phyloP scores from a whole-genome alignment of 2,329 filamentous ascomycete genomes.

The Pestalotiopsis sp. region DNA sequence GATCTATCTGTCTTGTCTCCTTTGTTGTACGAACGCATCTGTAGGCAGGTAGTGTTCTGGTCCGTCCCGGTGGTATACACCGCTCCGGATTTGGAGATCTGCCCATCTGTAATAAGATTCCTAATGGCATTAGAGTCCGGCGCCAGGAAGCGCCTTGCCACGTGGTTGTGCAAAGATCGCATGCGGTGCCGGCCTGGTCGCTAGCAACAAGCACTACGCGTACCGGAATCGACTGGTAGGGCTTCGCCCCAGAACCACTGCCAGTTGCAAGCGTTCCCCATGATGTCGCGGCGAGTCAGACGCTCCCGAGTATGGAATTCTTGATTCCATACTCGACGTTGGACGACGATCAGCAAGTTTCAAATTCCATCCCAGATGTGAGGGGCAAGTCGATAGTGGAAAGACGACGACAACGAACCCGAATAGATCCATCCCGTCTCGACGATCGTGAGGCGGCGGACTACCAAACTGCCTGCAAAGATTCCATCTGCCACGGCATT shows the following conservation, averaged over 20 bases:
- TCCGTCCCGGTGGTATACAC: not conserved
- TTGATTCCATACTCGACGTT: not conserved
- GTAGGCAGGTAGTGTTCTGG: not conserved
- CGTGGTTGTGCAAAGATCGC: not conserved
- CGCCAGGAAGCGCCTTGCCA: not conserved
- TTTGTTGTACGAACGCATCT: not conserved
- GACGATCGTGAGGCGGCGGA: not conserved
- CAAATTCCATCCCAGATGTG: not conserved
- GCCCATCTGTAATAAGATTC: not conserved
- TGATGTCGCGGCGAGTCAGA: not conserved
- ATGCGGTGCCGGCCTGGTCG: not conserved
- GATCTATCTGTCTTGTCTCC: not conserved
- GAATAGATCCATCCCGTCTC: not conserved
- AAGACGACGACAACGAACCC: not conserved
- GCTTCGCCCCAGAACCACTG: not conserved
- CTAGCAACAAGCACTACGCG: not conserved
- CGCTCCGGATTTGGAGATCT: not conserved
- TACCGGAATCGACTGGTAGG: not conserved
- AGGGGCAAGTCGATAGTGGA: not conserved
- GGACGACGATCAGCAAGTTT: not conserved
- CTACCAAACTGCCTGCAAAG: not conserved
- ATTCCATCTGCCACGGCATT: not conserved
- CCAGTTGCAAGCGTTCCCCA: not conserved
- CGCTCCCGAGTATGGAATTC: not conserved
- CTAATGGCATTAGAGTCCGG: not conserved